Conservation (phyloP, 495 filamentous ascomycete genomes). For the Penicillium nucicola region DNA sequence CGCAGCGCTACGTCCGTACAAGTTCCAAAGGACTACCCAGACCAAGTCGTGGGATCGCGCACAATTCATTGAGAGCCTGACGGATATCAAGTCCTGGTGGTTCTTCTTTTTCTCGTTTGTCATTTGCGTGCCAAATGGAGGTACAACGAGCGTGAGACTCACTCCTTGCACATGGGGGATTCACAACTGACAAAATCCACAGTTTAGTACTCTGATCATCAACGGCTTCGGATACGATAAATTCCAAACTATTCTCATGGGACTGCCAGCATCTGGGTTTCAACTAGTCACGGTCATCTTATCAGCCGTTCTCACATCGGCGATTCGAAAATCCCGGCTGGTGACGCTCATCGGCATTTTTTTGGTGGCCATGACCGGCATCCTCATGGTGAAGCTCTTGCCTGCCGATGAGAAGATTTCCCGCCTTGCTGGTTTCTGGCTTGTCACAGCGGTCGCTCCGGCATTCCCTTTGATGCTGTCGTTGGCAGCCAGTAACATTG, state of each 20-base stretch:
- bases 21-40: conserved; percentile 50
- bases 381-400: conserved; percentile 16
- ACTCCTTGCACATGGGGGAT: neutral
- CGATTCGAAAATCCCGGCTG: conserved; percentile 13
- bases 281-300: conserved; percentile 11
- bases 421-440: conserved; percentile 16
- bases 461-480: conserved; percentile 18
- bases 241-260: conserved; percentile 23
- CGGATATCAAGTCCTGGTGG: conserved; percentile 35
- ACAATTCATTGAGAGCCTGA: conserved; percentile 45
- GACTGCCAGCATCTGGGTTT: conserved; percentile 10
- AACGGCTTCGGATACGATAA: conserved; percentile 28
- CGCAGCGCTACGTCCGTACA: conserved; percentile 46
- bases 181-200: neutral
- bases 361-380: conserved; percentile 11
- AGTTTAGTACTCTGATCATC: conserved; percentile 31
- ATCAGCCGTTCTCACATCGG: conserved; percentile 5
- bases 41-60: conserved; percentile 48
- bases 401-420: conserved; percentile 5
- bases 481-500: conserved; percentile 24
- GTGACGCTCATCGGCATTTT: conserved; percentile 5
- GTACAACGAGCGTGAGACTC: conserved; percentile 16
- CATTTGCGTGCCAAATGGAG: conserved; percentile 22
- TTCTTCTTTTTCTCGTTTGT: conserved; percentile 17
- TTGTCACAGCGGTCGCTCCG: conserved; percentile 8